These are phyloP conservation scores for Lanzia echinophila DNA, from an alignment of 2,329 filamentous ascomycete species.

Conservation along the genomic window DNA sequence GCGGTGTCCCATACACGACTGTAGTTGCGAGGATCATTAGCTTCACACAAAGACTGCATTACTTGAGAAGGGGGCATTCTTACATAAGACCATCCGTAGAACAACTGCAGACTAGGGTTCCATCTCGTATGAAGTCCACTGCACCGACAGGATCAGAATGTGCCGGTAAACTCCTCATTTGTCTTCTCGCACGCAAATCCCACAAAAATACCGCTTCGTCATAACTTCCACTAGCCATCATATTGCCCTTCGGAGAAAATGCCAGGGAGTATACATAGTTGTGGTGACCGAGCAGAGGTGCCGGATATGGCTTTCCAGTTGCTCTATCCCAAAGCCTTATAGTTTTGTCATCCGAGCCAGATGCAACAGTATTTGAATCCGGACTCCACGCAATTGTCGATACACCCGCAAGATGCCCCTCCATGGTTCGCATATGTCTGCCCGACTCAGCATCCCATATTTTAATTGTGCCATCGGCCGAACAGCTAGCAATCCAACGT, in stretches of 20 bases:
- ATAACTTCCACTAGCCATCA: slow-evolving; percentile 89
- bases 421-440: slow-evolving; percentile 75
- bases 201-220: slow-evolving; percentile 96
- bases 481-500: slow-evolving; percentile 80
- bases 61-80: slow-evolving; percentile 28
- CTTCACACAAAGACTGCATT: not conserved
- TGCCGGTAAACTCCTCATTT: slow-evolving; percentile 87
- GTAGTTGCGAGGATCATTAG: not conserved
- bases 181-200: slow-evolving; percentile 81
- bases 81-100: slow-evolving; percentile 84
- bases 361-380: slow-evolving; percentile 79
- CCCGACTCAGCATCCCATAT: slow-evolving; percentile 82
- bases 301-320: slow-evolving; percentile 48
- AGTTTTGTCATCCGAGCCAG: slow-evolving; percentile 91
- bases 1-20: slow-evolving; percentile 91
- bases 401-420: slow-evolving; percentile 88
- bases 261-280: slow-evolving; percentile 93
- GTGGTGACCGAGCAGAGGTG: slow-evolving; percentile 74
- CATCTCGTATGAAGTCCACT: slow-evolving; percentile 88
- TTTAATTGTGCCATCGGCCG: slow-evolving; percentile 84
- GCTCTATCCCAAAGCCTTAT: slow-evolving; percentile 85
- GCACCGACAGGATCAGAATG: slow-evolving; percentile 92
- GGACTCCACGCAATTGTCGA: slow-evolving; percentile 93
- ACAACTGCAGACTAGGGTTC: slow-evolving; percentile 86
- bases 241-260: slow-evolving; percentile 97